Base-by-base conservation (phyloP, 306 rosid species). In the Gynostemma pentaphyllum region DNA sequence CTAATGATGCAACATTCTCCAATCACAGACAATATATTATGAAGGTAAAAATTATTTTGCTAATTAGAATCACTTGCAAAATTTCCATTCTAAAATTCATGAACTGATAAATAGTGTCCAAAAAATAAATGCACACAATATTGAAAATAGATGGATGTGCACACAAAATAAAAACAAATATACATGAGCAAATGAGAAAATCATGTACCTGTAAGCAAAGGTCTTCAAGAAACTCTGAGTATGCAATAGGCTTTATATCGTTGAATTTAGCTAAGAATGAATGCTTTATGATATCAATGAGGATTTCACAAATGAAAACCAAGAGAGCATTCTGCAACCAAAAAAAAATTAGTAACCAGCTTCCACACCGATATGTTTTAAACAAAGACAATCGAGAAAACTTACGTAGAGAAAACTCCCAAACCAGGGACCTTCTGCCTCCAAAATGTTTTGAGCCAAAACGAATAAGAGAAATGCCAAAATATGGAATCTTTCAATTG, bases 381-480 rank as follows among this genome's bases (percentile, higher is more conserved):
- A 67, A 7, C 16, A n/a, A 39, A 24, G 52, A n/a, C 23, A 18
- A 46, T 10, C 65, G 54, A 54, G 72, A 64, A 21, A 79, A 75
- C 95, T 82, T 84, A 92, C 99, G 48, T 10, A 73, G 69, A 88
- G 74, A 75, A 92, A 92, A 78, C 85, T 84, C 68, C 80, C 71
- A 67, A 92, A 88, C 99, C 99, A 92, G 72, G 96, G 90, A 56
- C 96, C 96, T 82, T 92, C 99, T 6, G 97, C 95, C 82, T 92
- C 99, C 77, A 88, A 85, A 79, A 92, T 88, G 72, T 92, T 92
- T 83, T 92, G 99, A 68, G 99, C 99, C 77, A 92, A 80, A 69
- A 92, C 96, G 11, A 92, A 92, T 51, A 92, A 75, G 82, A 88
- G 71, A 72, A 86, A 92, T 60, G 97, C 94, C 32, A 92, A 78